phyloP scores from a whole-genome alignment of 768 basidiomycete genomes.

The Phanerochaete sordida region DNA sequence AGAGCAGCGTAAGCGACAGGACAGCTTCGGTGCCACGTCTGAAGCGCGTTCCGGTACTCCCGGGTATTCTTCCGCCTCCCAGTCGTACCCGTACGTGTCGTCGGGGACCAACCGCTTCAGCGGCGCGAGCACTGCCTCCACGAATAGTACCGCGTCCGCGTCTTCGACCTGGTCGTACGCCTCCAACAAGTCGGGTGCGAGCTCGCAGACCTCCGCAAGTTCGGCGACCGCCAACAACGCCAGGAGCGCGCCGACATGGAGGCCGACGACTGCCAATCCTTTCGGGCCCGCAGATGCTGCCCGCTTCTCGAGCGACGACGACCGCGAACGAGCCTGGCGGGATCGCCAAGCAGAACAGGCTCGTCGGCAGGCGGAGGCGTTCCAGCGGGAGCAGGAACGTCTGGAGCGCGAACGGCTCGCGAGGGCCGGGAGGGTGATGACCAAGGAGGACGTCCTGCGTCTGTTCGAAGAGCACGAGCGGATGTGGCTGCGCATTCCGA shows the following conservation, averaged over 20 bases:
- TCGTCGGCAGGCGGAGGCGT: conserved; percentile 63
- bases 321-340: conserved; percentile 51
- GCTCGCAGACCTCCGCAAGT: conserved; percentile 21
- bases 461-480: conserved; percentile 60
- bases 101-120: conserved; percentile 18
- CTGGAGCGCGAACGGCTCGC: conserved; percentile 43
- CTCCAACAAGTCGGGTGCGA: conserved; percentile 16
- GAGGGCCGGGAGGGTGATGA: conserved; percentile 38
- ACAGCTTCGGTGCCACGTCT: conserved; percentile 19
- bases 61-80: conserved; percentile 19
- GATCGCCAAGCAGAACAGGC: conserved; percentile 63
- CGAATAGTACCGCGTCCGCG: conserved; percentile 29
- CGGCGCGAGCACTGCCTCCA: conserved; percentile 17
- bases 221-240: conserved; percentile 11
- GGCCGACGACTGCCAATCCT: background rate
- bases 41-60: conserved; percentile 10
- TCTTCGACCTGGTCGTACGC: conserved; percentile 22
- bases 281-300: conserved; percentile 2
- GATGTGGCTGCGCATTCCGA: conserved; percentile 48
- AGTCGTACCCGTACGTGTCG: conserved; percentile 15
- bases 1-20: conserved; percentile 23
- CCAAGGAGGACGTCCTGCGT: conserved; percentile 53
- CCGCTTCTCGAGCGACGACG: conserved; percentile 15
- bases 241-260: background rate
- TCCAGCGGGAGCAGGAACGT: conserved; percentile 64